Conservation (phyloP, 139 green algal genomes). For the Axilococcus clingmanii region DNA sequence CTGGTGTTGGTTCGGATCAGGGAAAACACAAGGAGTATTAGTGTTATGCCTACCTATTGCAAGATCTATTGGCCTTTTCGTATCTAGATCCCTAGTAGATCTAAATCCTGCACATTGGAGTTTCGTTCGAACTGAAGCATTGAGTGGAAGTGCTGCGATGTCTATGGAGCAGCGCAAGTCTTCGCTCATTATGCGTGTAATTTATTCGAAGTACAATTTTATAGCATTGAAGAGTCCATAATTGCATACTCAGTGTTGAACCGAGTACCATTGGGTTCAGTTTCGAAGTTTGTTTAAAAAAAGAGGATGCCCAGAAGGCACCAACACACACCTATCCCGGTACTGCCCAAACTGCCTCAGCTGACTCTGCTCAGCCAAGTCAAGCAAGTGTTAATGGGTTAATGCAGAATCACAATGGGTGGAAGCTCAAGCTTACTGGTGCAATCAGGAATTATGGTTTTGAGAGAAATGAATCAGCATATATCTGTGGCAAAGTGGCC, state of each 20-base stretch:
- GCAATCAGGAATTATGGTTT: too few relatives aligned
- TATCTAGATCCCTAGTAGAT: constrained; percentile 23
- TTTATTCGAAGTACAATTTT: constrained; percentile 2
- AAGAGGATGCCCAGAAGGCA: too few relatives aligned
- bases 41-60: constrained; percentile 14
- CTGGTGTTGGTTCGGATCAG: neutral
- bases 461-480: too few relatives aligned
- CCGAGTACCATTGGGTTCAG: neutral
- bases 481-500: too few relatives aligned
- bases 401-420: too few relatives aligned
- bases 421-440: too few relatives aligned
- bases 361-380: too few relatives aligned
- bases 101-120: constrained; percentile 26
- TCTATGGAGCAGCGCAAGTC: too few relatives aligned
- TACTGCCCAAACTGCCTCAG: too few relatives aligned
- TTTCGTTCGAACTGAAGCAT: constrained; percentile 22
- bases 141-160: constrained; percentile 14
- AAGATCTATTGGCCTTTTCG: constrained; percentile 21
- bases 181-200: too few relatives aligned
- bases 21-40: neutral
- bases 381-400: too few relatives aligned
- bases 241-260: neutral
- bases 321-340: too few relatives aligned
- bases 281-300: constrained; percentile 1
- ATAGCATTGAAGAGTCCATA: neutral